Evolutionary conservation across 495 filamentous ascomycete species (phyloP), one percentile per base, ranked within the genome.

Genomic region (Aspergillus leporis): DNA sequence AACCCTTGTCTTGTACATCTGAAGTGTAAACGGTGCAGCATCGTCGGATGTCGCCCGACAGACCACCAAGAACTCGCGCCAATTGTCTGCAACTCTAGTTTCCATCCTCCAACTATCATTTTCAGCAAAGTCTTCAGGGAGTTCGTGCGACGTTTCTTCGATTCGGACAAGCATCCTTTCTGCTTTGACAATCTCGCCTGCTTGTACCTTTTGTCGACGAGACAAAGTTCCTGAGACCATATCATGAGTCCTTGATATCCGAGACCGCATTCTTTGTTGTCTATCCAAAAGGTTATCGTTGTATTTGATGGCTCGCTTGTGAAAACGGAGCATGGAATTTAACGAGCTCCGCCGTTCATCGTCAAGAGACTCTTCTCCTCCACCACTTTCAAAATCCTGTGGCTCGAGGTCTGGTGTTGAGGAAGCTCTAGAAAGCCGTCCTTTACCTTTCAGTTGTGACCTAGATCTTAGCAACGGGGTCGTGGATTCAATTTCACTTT

Each of bases 141-240:
- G 65, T 0, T 78, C 71, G 59, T 85, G 77, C 19, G 69, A 34
- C 0, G 85, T 83, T 34, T 78, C 70, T 60, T 91, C 88, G 14
- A 89, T 78, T 12, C 84, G 78, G 9, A 91, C 83, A 12, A 91
- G 80, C 88, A 91, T 91, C 40, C 80, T 87, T 64, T 90, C 87
- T 66, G 87, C 86, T 67, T 90, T 90, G 56, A 90, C 68, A 40
- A 91, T 84, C 61, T 88, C 83, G 4, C 88, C 88, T 51, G 84
- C 79, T 53, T 81, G 74, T 5, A 77, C 47, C 53, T 73, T 74
- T 6, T 70, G 76, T 49, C 75, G 73, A 43, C 66, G 74, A 16
- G 72, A 70, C 46, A 66, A 69, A 57, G 68, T 77, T 22, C 72
- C 70, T 30, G 74, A 73, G 28, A 79, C 70, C 25, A 66, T 72